phyloP scores from a whole-genome alignment of 208 protist species.

The Leishmania lainsoni region DNA sequence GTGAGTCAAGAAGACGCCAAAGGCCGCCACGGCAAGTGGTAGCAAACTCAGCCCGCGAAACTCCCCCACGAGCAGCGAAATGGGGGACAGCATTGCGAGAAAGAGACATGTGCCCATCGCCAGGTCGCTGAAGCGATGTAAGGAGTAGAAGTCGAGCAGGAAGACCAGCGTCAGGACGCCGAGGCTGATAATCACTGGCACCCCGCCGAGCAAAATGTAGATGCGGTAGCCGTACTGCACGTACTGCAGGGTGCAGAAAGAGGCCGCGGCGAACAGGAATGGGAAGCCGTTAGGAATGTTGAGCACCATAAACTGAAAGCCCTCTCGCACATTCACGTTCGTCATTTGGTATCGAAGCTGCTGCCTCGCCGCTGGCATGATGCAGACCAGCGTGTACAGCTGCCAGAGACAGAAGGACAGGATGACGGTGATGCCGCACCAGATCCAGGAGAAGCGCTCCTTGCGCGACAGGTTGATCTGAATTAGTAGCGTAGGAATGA shows the following conservation, averaged over 20 bases:
- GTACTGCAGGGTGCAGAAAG: slow-evolving; percentile 74
- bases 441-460: slow-evolving; percentile 71
- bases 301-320: slow-evolving; percentile 57
- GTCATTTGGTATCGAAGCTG: slow-evolving; percentile 57
- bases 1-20: slow-evolving; percentile 64
- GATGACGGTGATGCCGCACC: slow-evolving; percentile 71
- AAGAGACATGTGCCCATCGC: slow-evolving; percentile 59
- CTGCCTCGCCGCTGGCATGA: slow-evolving; percentile 54
- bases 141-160: slow-evolving; percentile 61
- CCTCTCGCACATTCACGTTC: slow-evolving; percentile 44
- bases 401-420: slow-evolving; percentile 78
- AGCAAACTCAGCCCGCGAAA: slow-evolving; percentile 67
- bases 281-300: slow-evolving; percentile 80
- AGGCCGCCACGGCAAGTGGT: slow-evolving; percentile 53
- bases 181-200: slow-evolving; percentile 64
- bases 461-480: slow-evolving; percentile 61
- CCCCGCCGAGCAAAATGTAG: slow-evolving; percentile 60
- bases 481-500: slow-evolving; percentile 65
- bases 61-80: slow-evolving; percentile 56
- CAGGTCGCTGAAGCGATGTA: slow-evolving; percentile 54
- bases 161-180: slow-evolving; percentile 63
- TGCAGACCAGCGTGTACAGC: slow-evolving; percentile 57
- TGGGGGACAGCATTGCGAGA: slow-evolving; percentile 60
- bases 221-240: slow-evolving; percentile 62
- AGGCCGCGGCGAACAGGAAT: slow-evolving; percentile 55